Evolutionary conservation across 306 rosid species (phyloP).

Genomic region (Parietaria judaica): DNA sequence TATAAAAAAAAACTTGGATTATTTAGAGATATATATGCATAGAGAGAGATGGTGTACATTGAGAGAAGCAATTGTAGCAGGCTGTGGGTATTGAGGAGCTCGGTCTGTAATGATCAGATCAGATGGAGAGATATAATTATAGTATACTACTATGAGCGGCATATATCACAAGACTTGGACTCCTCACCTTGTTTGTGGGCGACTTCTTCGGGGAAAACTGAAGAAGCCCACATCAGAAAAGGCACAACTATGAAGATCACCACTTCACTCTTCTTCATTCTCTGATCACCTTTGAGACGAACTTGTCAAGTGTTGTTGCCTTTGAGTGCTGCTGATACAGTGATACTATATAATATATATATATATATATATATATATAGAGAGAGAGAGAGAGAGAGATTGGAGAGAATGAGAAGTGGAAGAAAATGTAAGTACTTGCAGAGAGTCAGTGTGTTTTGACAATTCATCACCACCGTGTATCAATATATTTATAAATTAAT

Average conservation of each 20-base stretch:
- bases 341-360: too few relatives aligned
- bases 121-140: too few relatives aligned
- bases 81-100: too few relatives aligned
- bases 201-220: neutral
- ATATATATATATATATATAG: neutral
- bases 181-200: constrained; percentile 17
- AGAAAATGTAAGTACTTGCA: neutral
- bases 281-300: neutral
- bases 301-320: too few relatives aligned
- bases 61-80: too few relatives aligned
- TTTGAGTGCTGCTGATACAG: too few relatives aligned
- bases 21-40: neutral
- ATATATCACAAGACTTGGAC: neutral
- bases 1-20: too few relatives aligned
- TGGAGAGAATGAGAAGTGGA: neutral
- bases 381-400: constrained; percentile 4
- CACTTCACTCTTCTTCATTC: constrained; percentile 1
- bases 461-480: too few relatives aligned
- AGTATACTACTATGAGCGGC: too few relatives aligned
- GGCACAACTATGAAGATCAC: neutral
- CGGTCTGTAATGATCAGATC: too few relatives aligned
- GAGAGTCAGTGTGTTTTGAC: too few relatives aligned
- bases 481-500: too few relatives aligned
- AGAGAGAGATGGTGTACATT: neutral
- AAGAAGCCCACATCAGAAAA: constrained; percentile 16